Base-by-base conservation (phyloP, 768 basidiomycete genomes). In the Hericium coralloides region DNA sequence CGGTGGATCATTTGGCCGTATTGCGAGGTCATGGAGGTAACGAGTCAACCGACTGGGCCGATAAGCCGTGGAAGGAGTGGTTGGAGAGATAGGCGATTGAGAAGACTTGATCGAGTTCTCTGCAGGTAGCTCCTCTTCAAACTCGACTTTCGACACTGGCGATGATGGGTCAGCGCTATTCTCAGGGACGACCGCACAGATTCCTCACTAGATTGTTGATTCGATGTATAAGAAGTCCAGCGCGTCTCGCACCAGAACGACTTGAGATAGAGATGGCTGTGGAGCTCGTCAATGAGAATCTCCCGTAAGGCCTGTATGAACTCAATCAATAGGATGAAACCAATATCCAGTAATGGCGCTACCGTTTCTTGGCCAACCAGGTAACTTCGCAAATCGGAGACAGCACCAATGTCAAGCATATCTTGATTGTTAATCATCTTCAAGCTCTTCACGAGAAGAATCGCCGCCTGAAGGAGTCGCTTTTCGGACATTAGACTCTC, bases 401-500 rank as follows among this genome's bases (percentile, higher is more conserved):
- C 76, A 4, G 95, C 97, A n/a, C 95, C 95, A 58, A 99, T 88
- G 66, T 98, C 95, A 58, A 86, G 74, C 86, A 98, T 90, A 62
- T 98, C 97, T 8, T 85, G 75, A 64, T 89, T 93, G 68, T 89
- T 92, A 62, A 95, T 94, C 31, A 86, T 81, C 70, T 95, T 98
- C 50, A 97, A 72, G 65, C 89, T 92, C 52, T 89, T 78, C 38
- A 97, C 84, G 26, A 99, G 81, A 8, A 98, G 74, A 12, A 88
- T 81, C 1, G 95, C 83, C 2, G 97, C 95, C 63, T 93, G 87
- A 38, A 98, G 74, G 47, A 98, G 80, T 12, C 90, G 83, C 68
- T 98, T 98, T 70, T 98, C 97, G 4, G 94, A 92, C 66, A 98
- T 92, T n/a, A 98, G 73, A 2, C 88, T 85, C 70, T 99, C 97